Evolutionary conservation across 768 basidiomycete species (phyloP).

Genomic region (Boletus coccyginus): DNA sequence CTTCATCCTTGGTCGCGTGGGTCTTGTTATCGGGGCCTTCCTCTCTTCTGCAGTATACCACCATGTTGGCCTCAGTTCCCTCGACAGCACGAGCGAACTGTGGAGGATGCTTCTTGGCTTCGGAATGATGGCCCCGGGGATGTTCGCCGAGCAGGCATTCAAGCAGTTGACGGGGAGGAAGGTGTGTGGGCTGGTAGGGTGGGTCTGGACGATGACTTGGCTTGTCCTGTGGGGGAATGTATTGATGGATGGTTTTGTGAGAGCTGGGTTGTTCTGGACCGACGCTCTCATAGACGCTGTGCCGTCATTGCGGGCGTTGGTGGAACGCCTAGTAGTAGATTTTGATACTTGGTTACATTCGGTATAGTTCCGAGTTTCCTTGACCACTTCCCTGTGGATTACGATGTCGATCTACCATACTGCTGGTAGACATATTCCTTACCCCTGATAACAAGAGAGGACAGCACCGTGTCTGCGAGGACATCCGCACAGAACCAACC

Average conservation of each 20-base stretch:
- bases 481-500: too few relatives aligned
- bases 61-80: conserved; percentile 46
- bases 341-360: conserved; percentile 13
- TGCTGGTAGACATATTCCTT: too few relatives aligned
- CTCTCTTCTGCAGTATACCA: conserved; percentile 56
- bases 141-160: conserved; percentile 41
- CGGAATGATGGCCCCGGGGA: conserved; percentile 49
- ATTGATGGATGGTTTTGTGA: conserved; percentile 21
- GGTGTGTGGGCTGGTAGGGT: conserved; percentile 29
- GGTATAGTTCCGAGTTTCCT: background rate
- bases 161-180: conserved; percentile 21
- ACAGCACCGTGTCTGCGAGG: too few relatives aligned
- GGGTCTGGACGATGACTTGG: conserved; percentile 36
- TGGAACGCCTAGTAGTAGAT: conserved; percentile 3
- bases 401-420: too few relatives aligned
- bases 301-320: background rate
- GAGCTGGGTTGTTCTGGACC: conserved; percentile 11
- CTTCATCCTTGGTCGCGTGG: conserved; percentile 44
- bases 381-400: too few relatives aligned
- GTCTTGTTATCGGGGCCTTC: conserved; percentile 53
- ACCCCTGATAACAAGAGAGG: too few relatives aligned
- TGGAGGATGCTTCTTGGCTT: conserved; percentile 45
- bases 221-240: conserved; percentile 21
- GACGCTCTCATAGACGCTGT: background rate
- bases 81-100: conserved; percentile 48